Evolutionary conservation across 1,284 basidiomycete genomes (phyloP), one percentile per base, ranked within the genome.

Genomic region (Ustilago hordei): DNA sequence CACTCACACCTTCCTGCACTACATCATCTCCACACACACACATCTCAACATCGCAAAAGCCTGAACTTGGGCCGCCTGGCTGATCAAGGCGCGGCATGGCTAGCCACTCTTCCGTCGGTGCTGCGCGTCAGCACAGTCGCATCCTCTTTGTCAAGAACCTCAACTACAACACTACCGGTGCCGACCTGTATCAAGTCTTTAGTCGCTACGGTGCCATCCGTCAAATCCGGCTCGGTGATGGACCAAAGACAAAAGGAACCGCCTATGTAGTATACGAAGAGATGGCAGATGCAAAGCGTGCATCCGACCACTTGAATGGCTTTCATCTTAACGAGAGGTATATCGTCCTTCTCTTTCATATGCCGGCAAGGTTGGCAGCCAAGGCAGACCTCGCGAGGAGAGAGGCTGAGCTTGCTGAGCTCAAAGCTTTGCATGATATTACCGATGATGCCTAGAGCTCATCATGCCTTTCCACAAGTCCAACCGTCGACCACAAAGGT

Each of bases 291-390:
- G 87, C 87, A 17, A 98, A 98, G 88, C 95, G 95, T 84, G 96
- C 96, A 0, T 91, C 97, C 64, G 95, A 96, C 85, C 93, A 97
- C 87, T 87, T 99, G 84, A 99, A 99, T 83, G 97, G 96, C 45
- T 99, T 99, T 89, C 96, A 99, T 88, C 88, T 99, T 73, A 95
- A 97, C 88, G 96, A 98, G 87, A 91, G 97, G 38, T 99, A 99
- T 87, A 96, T 99, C 66, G 87, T 88, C 61, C 96, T 99, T 15
- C 88, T 99, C 34, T 98, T 97, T 84, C 96, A 99, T 86, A 96
- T 98, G 91, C 95, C 95, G 43, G 92, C 94, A 23, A 94, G 95
- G 86, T 93, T 82, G 23, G 64, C 97, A 79, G 93, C 93, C 23
- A 98, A 98, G 86, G 93, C 94, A 31, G 96, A 99, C 78, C 88